Evolutionary conservation across 1,284 basidiomycete genomes (phyloP), one percentile per base, ranked within the genome.

Genomic region (Cutaneotrichosporon cutaneum): DNA sequence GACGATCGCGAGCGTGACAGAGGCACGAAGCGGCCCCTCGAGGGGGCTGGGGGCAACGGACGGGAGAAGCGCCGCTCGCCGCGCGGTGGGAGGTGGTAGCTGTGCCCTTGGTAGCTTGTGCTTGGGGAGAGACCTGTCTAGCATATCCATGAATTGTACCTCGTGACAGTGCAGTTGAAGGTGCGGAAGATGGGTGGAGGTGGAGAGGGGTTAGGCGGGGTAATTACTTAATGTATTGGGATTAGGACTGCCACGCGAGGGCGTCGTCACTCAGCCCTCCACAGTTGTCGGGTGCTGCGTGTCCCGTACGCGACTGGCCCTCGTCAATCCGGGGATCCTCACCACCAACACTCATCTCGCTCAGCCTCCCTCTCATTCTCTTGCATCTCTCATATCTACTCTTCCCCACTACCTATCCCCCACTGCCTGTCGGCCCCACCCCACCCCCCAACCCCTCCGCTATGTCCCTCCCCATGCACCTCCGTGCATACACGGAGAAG

Each of bases 401-500:
- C 10, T 27, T 8, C 32, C 27, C 26, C n/a, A 4, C 44, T 22
- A 8, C 21, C 44, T 45, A 27, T n/a, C n/a, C n/a, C n/a, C n/a
- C n/a, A n/a, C n/a, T n/a, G n/a, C n/a, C n/a, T n/a, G n/a, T n/a
- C n/a, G n/a, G 24, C 16, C 39, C 54, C 21, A 35, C 52, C 52
- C 30, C 32, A 13, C 21, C 6, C 50, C 13, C 30, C 22, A 47
- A 30, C 39, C 1, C 35, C 13, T 21, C 7, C 65, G 67, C 59
- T 65, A 80, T 80, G 79, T 78, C 79, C 11, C 77, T 81, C 56
- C 78, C 91, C 5, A 71, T 80, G 66, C 88, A 92, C 67, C 85
- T 94, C 54, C 87, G 92, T 63, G 86, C 89, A 72, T 92, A 93
- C 84, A 90, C 90, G 81, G 92, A 94, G 78, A 91, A 91, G 55